Conservation (phyloP, 2,329 filamentous ascomycete species). For the Rutstroemia sp. region DNA sequence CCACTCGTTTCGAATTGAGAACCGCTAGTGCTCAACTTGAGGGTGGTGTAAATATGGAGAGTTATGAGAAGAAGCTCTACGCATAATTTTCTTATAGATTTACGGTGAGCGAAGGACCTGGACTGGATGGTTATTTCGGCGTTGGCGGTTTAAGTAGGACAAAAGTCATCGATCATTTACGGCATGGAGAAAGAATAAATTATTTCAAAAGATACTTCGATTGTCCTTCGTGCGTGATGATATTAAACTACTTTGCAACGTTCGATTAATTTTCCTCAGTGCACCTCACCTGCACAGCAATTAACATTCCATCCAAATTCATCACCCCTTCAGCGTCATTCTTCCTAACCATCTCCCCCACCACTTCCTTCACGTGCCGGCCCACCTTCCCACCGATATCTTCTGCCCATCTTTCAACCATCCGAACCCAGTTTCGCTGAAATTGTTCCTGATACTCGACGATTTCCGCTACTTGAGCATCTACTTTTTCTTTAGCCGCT, state of each 20-base stretch:
- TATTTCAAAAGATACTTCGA: conserved; percentile 5
- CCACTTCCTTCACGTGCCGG: not conserved
- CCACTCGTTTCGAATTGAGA: conserved; percentile 85
- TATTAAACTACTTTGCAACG: too few relatives aligned
- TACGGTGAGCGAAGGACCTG: not conserved
- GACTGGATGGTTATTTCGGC: not conserved
- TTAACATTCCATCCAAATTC: not conserved
- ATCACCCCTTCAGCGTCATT: not conserved
- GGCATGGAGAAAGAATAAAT: conserved; percentile 8
- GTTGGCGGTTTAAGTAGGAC: not conserved
- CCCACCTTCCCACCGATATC: not conserved
- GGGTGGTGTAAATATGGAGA: conserved; percentile 96
- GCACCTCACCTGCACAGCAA: not conserved
- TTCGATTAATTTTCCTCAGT: too few relatives aligned
- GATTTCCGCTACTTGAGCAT: not conserved
- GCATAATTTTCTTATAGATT: conserved; percentile 44
- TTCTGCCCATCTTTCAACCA: not conserved
- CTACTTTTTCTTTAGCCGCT: too few relatives aligned
- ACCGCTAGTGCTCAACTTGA: conserved; percentile 93
- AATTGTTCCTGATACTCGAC: not conserved
- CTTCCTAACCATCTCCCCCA: not conserved
- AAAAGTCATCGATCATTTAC: not conserved
- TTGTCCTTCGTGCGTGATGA: not conserved
- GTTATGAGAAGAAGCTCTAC: conserved; percentile 99
- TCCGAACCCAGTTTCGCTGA: not conserved